Evolutionary conservation across 192 early-diverging fungal genomes (phyloP).

Genomic region (Coemansia furcata): DNA sequence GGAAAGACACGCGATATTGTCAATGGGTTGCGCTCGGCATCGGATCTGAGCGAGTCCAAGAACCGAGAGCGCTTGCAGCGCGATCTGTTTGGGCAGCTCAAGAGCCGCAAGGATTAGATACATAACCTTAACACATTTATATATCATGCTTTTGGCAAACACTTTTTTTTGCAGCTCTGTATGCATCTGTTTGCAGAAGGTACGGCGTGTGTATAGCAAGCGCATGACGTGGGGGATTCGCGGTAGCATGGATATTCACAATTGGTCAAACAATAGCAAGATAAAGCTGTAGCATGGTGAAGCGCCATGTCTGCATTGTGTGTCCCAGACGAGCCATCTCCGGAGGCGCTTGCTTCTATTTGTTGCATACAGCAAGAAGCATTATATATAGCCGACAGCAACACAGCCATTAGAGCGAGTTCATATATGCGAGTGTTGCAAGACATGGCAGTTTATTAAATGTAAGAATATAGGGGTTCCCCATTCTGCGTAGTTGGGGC

Average conservation of each 20-base stretch:
- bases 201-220: background rate
- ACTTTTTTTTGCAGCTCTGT: background rate
- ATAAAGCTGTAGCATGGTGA: background rate
- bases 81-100: conserved; percentile 74
- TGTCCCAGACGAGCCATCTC: background rate
- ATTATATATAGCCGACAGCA: background rate
- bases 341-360: background rate
- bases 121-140: background rate
- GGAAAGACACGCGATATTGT: conserved; percentile 97
- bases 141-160: background rate
- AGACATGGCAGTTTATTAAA: background rate
- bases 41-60: conserved; percentile 70
- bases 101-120: conserved; percentile 44
- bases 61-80: conserved; percentile 77
- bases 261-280: background rate
- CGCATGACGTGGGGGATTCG: background rate
- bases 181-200: background rate
- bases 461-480: background rate
- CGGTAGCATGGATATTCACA: conserved; percentile 5
- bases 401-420: background rate
- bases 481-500: background rate
- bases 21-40: conserved; percentile 82
- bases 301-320: background rate
- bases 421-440: conserved; percentile 1
- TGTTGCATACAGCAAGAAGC: background rate